Conservation (phyloP, 2,329 filamentous ascomycete genomes). For the Coleophoma crateriformis region DNA sequence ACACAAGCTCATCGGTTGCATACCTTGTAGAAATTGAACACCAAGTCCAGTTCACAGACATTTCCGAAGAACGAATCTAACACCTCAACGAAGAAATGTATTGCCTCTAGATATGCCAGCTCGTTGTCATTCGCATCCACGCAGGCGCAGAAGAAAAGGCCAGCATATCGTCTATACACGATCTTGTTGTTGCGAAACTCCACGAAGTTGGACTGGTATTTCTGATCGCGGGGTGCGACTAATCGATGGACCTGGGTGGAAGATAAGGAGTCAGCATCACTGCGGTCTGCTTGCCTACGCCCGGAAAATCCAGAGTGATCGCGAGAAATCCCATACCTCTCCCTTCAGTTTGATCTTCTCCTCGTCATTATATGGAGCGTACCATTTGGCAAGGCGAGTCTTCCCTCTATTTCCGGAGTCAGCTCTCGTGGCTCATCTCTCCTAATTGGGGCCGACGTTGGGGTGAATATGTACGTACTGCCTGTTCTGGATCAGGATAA, state of each 20-base stretch:
- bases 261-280: not conserved
- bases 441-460: no score
- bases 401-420: slow-evolving; percentile 66
- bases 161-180: slow-evolving; percentile 94
- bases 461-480: slow-evolving; percentile 48
- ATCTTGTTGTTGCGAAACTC: slow-evolving; percentile 94
- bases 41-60: slow-evolving; percentile 93
- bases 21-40: slow-evolving; percentile 70
- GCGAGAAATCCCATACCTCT: slow-evolving; percentile 54
- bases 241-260: slow-evolving; percentile 77
- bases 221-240: slow-evolving; percentile 94
- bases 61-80: slow-evolving; percentile 98
- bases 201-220: slow-evolving; percentile 99
- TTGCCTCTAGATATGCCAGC: slow-evolving; percentile 91
- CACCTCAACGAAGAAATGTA: slow-evolving; percentile 99
- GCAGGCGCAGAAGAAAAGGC: slow-evolving; percentile 98
- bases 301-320: not conserved
- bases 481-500: slow-evolving; percentile 85
- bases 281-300: no score
- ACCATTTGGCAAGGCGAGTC: slow-evolving; percentile 98
- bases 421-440: no score
- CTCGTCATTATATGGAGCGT: slow-evolving; percentile 96
- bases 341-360: slow-evolving; percentile 99
- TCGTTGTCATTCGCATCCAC: slow-evolving; percentile 99
- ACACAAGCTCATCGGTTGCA: not conserved